Percentiles rank a stretch among this genome's conserved stretches.
phyloP scores from a whole-genome alignment of 345 rosid species.

The Hypericum perforatum region DNA sequence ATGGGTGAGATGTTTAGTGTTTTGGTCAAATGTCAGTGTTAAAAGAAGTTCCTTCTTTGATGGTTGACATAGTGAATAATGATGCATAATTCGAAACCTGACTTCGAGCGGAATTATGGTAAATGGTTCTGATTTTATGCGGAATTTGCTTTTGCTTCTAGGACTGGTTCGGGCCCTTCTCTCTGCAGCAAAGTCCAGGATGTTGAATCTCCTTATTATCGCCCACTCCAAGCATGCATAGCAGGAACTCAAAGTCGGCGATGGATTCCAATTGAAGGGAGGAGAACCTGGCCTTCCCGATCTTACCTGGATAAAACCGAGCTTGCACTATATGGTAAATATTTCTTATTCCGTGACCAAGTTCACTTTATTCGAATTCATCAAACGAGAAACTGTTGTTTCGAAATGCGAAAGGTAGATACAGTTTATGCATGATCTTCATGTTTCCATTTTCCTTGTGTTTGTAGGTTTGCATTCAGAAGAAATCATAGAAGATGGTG shows the following conservation, averaged over 20 bases:
- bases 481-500: constrained; percentile 54
- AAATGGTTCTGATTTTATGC: constrained; percentile 15
- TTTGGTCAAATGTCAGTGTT: neutral
- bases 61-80: too few species aligned
- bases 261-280: constrained; percentile 81
- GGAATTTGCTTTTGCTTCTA: constrained; percentile 20
- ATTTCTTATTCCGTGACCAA: neutral
- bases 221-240: constrained; percentile 76
- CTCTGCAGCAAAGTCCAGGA: constrained; percentile 70
- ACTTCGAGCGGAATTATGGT: too few species aligned
- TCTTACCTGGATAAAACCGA: constrained; percentile 62
- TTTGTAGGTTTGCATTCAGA: constrained; percentile 56
- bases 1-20: neutral
- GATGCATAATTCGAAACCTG: too few species aligned
- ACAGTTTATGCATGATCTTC: neutral
- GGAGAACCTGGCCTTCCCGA: constrained; percentile 80
- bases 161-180: constrained; percentile 78
- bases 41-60: too few species aligned
- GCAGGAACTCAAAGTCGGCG: constrained; percentile 73
- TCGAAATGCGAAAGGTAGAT: neutral
- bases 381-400: neutral
- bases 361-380: too few species aligned
- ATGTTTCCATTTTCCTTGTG: neutral
- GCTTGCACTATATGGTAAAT: constrained; percentile 67
- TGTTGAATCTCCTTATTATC: constrained; percentile 82